These are phyloP conservation scores for Candida lessepsii DNA, from an alignment of 805 yeast species.

Conservation along the genomic window DNA sequence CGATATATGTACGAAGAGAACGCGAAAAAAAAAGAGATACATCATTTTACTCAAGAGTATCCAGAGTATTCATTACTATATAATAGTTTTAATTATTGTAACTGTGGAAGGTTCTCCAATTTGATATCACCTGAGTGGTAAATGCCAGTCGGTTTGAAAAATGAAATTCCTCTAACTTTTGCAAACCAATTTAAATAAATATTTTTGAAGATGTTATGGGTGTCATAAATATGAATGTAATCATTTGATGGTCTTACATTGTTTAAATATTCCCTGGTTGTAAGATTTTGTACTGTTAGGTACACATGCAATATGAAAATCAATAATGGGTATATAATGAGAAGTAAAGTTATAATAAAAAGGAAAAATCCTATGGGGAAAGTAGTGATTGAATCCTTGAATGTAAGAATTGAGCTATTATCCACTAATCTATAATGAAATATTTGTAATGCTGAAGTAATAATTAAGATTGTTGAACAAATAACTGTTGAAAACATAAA, in stretches of 20 bases:
- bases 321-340: slow-evolving; percentile 54
- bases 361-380: slow-evolving; percentile 48
- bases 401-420: slow-evolving; percentile 26
- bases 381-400: slow-evolving; percentile 18
- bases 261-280: slow-evolving; percentile 72
- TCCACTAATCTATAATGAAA: slow-evolving; percentile 22
- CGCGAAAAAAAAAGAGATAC: too few relatives aligned
- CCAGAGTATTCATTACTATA: too few relatives aligned
- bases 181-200: slow-evolving; percentile 40
- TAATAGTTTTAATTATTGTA: background rate
- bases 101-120: slow-evolving; percentile 16
- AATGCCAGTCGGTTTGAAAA: slow-evolving; percentile 18
- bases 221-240: slow-evolving; percentile 32
- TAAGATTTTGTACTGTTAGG: slow-evolving; percentile 55
- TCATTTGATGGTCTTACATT: slow-evolving; percentile 31
- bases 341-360: slow-evolving; percentile 47
- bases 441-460: slow-evolving; percentile 21
- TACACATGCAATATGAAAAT: slow-evolving; percentile 54
- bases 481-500: slow-evolving; percentile 23
- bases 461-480: slow-evolving; percentile 20
- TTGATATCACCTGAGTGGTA: slow-evolving; percentile 26
- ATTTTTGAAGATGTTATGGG: slow-evolving; percentile 24
- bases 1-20: background rate
- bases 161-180: slow-evolving; percentile 25
- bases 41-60: too few relatives aligned